Percentiles rank a stretch among this genome's conserved stretches.
phyloP scores from a whole-genome alignment of 305 asterid genomes.

The Fraxinus xanthoxyloides region DNA sequence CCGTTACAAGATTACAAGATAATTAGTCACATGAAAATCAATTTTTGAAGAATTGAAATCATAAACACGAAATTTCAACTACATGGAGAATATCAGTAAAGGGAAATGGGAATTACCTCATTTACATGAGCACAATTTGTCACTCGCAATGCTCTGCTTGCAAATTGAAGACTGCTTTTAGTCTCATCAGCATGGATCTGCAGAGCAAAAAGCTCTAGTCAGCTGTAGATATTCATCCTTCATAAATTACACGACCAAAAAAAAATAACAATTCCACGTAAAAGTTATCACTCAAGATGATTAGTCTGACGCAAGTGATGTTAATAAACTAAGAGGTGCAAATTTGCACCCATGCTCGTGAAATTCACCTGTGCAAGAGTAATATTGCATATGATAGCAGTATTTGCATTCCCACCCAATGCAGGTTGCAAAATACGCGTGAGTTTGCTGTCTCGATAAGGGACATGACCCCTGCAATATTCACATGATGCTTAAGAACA shows the following conservation, averaged over 20 bases:
- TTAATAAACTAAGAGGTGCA: neutral
- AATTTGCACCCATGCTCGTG: constrained; percentile 1
- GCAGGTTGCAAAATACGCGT: constrained; percentile 97
- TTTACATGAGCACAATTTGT: constrained; percentile 93
- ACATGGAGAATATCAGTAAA: constrained; percentile 19
- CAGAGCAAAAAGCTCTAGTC: constrained; percentile 17
- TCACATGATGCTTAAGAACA: constrained; percentile 21
- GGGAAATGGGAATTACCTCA: constrained; percentile 57
- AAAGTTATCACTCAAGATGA: neutral
- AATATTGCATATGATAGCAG: constrained; percentile 96
- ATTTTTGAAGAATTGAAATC: constrained; percentile 5
- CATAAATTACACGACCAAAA: neutral
- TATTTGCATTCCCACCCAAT: constrained; percentile 95
- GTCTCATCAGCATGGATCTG: constrained; percentile 98
- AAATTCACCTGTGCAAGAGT: constrained; percentile 89
- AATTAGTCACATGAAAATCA: constrained; percentile 21
- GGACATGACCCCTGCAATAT: constrained; percentile 90
- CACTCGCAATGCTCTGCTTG: constrained; percentile 95
- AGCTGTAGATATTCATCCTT: neutral
- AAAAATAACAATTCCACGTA: neutral
- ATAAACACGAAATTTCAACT: constrained; percentile 17
- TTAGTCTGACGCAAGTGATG: neutral
- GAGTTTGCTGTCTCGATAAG: constrained; percentile 96
- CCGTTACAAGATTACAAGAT: constrained; percentile 17
- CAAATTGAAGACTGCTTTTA: constrained; percentile 94